Evolutionary conservation across 2,329 filamentous ascomycete species (phyloP).

Genomic region (Lachnellula subtilissima): DNA sequence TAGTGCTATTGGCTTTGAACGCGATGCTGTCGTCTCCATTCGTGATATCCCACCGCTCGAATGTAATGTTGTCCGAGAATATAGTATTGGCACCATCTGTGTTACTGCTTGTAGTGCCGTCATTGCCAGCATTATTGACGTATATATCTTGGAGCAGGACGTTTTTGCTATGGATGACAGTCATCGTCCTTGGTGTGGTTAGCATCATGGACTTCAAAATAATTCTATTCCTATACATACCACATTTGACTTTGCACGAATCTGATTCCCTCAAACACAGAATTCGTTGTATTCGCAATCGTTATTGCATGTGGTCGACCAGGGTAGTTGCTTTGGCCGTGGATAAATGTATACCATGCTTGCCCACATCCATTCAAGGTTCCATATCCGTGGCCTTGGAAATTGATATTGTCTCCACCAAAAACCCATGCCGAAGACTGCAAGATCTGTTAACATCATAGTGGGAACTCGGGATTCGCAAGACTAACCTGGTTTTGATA

Average conservation of each 20-base stretch:
- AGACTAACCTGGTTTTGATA: constrained; percentile 46
- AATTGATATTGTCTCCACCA: constrained; percentile 47
- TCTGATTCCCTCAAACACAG: constrained; percentile 42
- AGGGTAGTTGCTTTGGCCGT: constrained; percentile 41
- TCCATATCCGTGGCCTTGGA: constrained; percentile 46
- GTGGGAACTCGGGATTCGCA: background rate
- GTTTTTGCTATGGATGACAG: constrained; percentile 33
- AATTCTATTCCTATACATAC: constrained; percentile 22
- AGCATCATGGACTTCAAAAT: background rate
- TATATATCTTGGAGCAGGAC: constrained; percentile 46
- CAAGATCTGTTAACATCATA: background rate
- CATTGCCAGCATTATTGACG: constrained; percentile 44
- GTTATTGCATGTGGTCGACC: constrained; percentile 49
- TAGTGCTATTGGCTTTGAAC: constrained; percentile 50
- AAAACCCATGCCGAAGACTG: constrained; percentile 49
- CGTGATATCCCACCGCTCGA: constrained; percentile 44
- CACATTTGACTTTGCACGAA: constrained; percentile 59
- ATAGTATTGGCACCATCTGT: constrained; percentile 47
- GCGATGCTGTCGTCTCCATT: constrained; percentile 51
- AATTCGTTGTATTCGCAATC: constrained; percentile 44
- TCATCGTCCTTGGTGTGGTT: constrained; percentile 39
- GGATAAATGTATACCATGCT: constrained; percentile 51
- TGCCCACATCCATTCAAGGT: constrained; percentile 57
- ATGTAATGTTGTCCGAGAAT: constrained; percentile 46
- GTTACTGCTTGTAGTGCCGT: constrained; percentile 19